Percentiles rank a stretch among this genome's conserved stretches.
Evolutionary conservation across 179 eudicot species (phyloP).

Genomic region (Vitellaria paradoxa): DNA sequence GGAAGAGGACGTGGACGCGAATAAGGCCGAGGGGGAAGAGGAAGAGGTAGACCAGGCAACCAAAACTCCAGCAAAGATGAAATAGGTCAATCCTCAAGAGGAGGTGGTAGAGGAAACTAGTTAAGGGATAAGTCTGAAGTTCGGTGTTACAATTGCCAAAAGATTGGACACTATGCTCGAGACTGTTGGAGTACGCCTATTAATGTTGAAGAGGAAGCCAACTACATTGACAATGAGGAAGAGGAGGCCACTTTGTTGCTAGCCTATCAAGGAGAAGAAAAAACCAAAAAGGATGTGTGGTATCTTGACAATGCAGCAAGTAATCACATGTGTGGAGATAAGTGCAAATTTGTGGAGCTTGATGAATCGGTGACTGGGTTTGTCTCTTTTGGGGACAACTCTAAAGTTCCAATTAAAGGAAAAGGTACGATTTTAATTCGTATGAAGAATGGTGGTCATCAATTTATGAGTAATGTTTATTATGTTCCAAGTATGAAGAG

Average conservation of each 20-base stretch:
- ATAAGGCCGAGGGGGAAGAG: neutral
- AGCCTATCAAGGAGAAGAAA: no score
- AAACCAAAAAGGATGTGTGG: neutral
- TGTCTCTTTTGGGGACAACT: neutral
- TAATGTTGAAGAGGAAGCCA: neutral
- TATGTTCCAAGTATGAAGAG: no score
- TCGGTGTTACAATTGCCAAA: conserved; percentile 13
- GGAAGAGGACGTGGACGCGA: conserved; percentile 3
- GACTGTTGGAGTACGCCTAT: no score
- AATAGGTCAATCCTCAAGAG: neutral
- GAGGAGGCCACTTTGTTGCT: no score
- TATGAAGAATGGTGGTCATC: no score
- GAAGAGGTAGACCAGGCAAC: neutral
- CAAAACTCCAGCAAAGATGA: neutral
- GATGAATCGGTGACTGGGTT: neutral
- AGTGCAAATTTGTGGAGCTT: neutral
- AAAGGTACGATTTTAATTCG: conserved; percentile 5
- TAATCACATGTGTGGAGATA: conserved; percentile 8
- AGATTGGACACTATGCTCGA: no score
- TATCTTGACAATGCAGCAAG: neutral
- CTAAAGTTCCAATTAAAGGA: neutral
- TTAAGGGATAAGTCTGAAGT: neutral
- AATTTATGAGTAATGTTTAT: no score
- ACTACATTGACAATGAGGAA: neutral
- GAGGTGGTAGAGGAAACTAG: neutral